Evolutionary conservation across 1,284 basidiomycete species (phyloP).

Genomic region (Ganoderma meredithae): DNA sequence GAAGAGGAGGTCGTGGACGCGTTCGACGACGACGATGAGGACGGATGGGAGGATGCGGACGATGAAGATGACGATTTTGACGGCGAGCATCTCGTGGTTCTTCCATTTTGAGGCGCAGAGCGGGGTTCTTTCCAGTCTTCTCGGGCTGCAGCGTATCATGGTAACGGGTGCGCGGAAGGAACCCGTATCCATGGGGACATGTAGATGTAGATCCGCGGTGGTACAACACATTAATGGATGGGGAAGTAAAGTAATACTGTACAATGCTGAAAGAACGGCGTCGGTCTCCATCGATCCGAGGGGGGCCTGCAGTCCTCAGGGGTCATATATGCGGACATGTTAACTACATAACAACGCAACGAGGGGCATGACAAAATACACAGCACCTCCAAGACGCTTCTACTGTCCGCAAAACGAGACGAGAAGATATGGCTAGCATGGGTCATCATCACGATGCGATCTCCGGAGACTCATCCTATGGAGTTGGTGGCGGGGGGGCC

Average conservation of each 20-base stretch:
- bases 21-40: constrained; percentile 32
- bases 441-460: background rate
- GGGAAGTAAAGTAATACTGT: constrained; percentile 12
- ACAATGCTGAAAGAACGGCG: constrained; percentile 11
- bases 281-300: background rate
- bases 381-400: background rate
- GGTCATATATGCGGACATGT: background rate
- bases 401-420: background rate
- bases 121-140: background rate
- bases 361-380: background rate
- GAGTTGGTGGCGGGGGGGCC: background rate
- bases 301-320: background rate
- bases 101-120: constrained; percentile 15
- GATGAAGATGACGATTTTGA: constrained; percentile 23
- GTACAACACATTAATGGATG: constrained; percentile 19
- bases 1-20: constrained; percentile 30
- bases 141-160: background rate
- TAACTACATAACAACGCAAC: background rate
- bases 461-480: background rate
- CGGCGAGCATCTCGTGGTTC: constrained; percentile 14
- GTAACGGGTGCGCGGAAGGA: background rate
- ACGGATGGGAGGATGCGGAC: constrained; percentile 22
- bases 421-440: background rate
- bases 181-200: background rate
- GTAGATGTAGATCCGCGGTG: background rate